These are phyloP conservation scores for Tagetes erecta DNA, from an alignment of 129 eudicot species.

Conservation along the genomic window DNA sequence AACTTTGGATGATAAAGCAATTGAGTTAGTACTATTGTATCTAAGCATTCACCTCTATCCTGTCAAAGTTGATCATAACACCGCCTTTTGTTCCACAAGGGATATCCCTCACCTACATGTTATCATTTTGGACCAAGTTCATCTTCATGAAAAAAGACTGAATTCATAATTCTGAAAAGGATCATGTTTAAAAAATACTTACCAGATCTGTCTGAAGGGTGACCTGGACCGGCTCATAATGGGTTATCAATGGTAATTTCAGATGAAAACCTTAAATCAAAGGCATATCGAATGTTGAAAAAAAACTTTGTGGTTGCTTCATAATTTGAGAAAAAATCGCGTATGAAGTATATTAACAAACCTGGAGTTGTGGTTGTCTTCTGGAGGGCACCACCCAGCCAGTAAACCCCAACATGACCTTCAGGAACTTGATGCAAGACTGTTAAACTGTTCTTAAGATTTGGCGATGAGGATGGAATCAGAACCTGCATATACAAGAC, in stretches of 20 bases:
- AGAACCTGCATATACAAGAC: slow-evolving; percentile 46
- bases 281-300: neutral
- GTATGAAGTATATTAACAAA: slow-evolving; percentile 22
- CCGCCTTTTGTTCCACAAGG: slow-evolving; percentile 99
- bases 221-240: slow-evolving; percentile 89
- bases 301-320: slow-evolving; percentile 6
- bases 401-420: slow-evolving; percentile 98
- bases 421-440: slow-evolving; percentile 92
- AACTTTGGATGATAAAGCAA: neutral
- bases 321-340: slow-evolving; percentile 8
- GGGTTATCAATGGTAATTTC: slow-evolving; percentile 83
- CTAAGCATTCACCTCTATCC: slow-evolving; percentile 63
- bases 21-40: neutral
- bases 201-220: slow-evolving; percentile 97
- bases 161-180: neutral
- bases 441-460: slow-evolving; percentile 54
- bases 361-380: slow-evolving; percentile 76
- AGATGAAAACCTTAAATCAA: slow-evolving; percentile 68
- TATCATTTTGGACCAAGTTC: slow-evolving; percentile 11
- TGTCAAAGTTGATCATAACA: slow-evolving; percentile 88
- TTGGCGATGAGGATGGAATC: slow-evolving; percentile 54
- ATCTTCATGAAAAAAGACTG: neutral
- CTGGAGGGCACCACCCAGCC: slow-evolving; percentile 96
- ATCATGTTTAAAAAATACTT: slow-evolving; percentile 1
- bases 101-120: slow-evolving; percentile 85